Conservation (phyloP, 441 rosid genomes). For the Pelargonium cotyledonis region DNA sequence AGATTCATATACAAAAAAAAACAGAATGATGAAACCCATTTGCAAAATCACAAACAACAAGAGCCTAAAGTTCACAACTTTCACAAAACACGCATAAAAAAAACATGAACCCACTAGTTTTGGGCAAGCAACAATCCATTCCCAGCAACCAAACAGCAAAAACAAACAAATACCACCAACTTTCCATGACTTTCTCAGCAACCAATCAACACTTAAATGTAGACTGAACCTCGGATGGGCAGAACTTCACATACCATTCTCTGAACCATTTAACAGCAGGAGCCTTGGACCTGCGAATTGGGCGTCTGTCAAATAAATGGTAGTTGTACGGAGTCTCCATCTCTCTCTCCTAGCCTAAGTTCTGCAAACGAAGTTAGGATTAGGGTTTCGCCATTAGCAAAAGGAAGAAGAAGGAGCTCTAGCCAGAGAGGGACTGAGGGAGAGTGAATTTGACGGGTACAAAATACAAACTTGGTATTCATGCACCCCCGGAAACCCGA, state of each 20-base stretch:
- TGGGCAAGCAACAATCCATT: background rate
- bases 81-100: background rate
- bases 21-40: background rate
- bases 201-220: background rate
- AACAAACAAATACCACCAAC: background rate
- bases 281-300: slow-evolving; percentile 52
- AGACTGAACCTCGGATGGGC: background rate
- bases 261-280: slow-evolving; percentile 78
- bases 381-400: slow-evolving; percentile 1
- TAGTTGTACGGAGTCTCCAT: slow-evolving; percentile 51
- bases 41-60: background rate
- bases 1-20: background rate
- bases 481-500: too few relatives aligned
- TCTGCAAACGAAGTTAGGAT: background rate
- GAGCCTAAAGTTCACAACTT: background rate
- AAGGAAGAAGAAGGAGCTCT: background rate
- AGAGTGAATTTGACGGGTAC: background rate
- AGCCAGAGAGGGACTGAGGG: background rate
- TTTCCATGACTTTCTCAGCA: slow-evolving; percentile 1
- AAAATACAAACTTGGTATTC: too few relatives aligned
- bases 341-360: background rate
- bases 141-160: slow-evolving; percentile 4
- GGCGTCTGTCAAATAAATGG: slow-evolving; percentile 64
- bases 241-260: slow-evolving; percentile 46
- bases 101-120: background rate